Evolutionary conservation across 1,284 basidiomycete species (phyloP).

Genomic region (Singerocomus rubriflavus): DNA sequence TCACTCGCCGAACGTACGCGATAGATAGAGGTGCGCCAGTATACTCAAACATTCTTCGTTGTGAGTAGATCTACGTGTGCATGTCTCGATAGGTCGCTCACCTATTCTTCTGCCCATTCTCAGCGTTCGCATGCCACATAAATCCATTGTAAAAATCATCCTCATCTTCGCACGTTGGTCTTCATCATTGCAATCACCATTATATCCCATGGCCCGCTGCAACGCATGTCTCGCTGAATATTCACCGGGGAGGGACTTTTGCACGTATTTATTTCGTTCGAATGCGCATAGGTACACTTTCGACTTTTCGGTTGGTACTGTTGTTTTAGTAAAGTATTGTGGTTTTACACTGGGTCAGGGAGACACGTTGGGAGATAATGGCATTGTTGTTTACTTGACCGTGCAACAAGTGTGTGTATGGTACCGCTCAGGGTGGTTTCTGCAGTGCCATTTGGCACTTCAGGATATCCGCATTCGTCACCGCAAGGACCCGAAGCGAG

Average conservation of each 20-base stretch:
- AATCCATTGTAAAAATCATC: slow-evolving; percentile 8
- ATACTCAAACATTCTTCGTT: slow-evolving; percentile 15
- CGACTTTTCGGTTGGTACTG: slow-evolving; percentile 19
- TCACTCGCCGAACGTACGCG: neutral
- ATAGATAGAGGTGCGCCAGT: neutral
- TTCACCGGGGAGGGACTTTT: slow-evolving; percentile 1
- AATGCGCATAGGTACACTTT: slow-evolving; percentile 17
- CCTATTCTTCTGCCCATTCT: neutral
- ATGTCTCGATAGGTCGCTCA: slow-evolving; percentile 7
- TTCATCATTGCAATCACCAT: slow-evolving; percentile 4
- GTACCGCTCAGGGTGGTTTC: neutral
- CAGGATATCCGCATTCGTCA: neutral
- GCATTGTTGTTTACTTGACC: neutral
- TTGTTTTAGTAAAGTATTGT: slow-evolving; percentile 22
- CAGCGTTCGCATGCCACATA: slow-evolving; percentile 13
- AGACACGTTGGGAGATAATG: neutral
- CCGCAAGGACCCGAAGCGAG: neutral
- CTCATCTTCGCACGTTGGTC: neutral
- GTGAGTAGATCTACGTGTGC: slow-evolving; percentile 14
- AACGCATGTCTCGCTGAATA: neutral
- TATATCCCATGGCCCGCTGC: slow-evolving; percentile 1
- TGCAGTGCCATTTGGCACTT: neutral
- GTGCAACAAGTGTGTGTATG: neutral
- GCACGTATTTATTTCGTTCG: slow-evolving; percentile 18
- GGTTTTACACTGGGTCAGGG: slow-evolving; percentile 1